Base-by-base conservation (phyloP, 352 stramenopile genomes). In the Globisporangium okanoganense region DNA sequence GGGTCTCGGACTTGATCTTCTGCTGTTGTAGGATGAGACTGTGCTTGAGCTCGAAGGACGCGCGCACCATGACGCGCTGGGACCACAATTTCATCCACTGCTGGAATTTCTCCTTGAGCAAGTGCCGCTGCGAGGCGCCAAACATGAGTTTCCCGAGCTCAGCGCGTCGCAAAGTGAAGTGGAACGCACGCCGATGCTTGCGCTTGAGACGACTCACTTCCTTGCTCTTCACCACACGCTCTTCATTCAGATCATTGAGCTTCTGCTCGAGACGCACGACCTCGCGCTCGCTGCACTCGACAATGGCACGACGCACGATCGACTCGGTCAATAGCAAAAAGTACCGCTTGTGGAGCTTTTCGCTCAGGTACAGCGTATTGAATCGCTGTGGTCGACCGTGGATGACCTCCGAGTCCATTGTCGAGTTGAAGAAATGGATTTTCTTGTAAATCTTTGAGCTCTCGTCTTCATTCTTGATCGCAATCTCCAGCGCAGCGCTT, bases 41-140 rank as follows among this genome's bases (percentile, higher is more conserved):
- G 43, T 89, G 78, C 25, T 89, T 88, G n/a, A 89, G 36, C 45
- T 88, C 78, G 53, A 89, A 91, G 9, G 76, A 81, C 4, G 79
- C 67, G 0, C 79, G 78, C 7, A 91, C 79, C 53, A 74, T 64
- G 1, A 80, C 67, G 9, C 79, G 70, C 36, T 83, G 70, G 0
- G 79, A 83, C 77, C 77, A 89, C 2, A 88, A 54, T 29, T 75
- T 69, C 5, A 79, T 76, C 82, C 82, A 91, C 22, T 79, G 71
- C 29, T 87, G 70, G 27, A 91, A 89, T 22, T 68, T 76, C 47
- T 75, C 66, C 51, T 77, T 76, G 3, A 85, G 16, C 0, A 85
- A 14, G 24, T 58, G 66, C 9, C 56, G 54, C 25, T 82, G 72
- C 0, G 72, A 72, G 2, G 45, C 40, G 8, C 70, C 72, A 68